Evolutionary conservation across 495 filamentous ascomycete genomes (phyloP).

Genomic region (Aspergillus conjunctus): DNA sequence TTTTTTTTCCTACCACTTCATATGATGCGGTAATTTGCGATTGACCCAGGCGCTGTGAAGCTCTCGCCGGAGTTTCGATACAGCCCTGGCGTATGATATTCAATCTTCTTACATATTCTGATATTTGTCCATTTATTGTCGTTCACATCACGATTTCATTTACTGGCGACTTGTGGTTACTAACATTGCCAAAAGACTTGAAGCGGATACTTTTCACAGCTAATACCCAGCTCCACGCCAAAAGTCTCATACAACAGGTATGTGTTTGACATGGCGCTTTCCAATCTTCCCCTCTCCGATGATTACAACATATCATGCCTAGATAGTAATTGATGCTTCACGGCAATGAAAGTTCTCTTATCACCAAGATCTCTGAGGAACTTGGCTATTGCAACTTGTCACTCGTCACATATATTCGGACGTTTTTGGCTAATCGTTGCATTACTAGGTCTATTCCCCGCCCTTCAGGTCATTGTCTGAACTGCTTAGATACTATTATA

Average conservation of each 20-base stretch:
- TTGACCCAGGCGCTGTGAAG: constrained; percentile 79
- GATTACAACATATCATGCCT: constrained; percentile 75
- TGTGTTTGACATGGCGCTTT: constrained; percentile 14
- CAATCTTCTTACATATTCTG: constrained; percentile 98
- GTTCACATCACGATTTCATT: constrained; percentile 21
- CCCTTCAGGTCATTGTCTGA: background rate
- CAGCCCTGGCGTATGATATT: constrained; percentile 76
- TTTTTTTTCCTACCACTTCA: constrained; percentile 26
- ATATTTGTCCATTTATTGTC: constrained; percentile 37
- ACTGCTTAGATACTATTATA: background rate
- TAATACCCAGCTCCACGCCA: background rate
- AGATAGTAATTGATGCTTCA: constrained; percentile 82
- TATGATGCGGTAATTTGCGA: constrained; percentile 99
- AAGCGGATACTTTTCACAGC: constrained; percentile 2
- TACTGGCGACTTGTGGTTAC: constrained; percentile 20
- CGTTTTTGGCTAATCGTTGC: constrained; percentile 32
- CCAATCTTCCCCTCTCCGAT: constrained; percentile 49
- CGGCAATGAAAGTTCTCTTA: constrained; percentile 64
- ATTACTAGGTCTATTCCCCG: constrained; percentile 14
- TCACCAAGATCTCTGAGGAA: constrained; percentile 89
- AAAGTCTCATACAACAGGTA: constrained; percentile 2
- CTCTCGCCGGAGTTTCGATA: constrained; percentile 85
- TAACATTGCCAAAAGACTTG: constrained; percentile 34
- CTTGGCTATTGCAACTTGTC: constrained; percentile 22
- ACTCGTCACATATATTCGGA: constrained; percentile 25